Conservation (phyloP, 2,329 filamentous ascomycete genomes). For the Tothia fuscella region DNA sequence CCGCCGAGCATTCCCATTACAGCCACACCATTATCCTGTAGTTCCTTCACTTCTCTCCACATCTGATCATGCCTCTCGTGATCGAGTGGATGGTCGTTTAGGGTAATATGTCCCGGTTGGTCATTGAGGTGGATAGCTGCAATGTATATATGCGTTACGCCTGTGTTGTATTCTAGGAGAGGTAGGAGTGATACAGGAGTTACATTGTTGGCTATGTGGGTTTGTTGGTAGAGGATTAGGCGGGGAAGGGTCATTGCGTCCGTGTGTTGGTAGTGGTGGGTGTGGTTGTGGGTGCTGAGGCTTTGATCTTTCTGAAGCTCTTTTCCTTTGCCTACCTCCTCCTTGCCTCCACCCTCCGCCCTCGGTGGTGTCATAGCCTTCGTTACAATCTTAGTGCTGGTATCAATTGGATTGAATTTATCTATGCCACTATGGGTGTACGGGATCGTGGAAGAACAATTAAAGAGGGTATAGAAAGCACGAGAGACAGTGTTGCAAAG, state of each 20-base stretch:
- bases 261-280: no score
- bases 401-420: no score
- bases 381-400: no score
- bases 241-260: constrained; percentile 24
- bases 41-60: constrained; percentile 63
- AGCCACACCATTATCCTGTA: constrained; percentile 64
- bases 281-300: no score
- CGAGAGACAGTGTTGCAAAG: no score
- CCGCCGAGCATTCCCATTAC: constrained; percentile 82
- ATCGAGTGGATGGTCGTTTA: constrained; percentile 70
- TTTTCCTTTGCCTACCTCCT: no score
- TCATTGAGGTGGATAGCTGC: constrained; percentile 76
- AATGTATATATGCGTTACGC: constrained; percentile 71
- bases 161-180: constrained; percentile 45
- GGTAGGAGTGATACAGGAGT: constrained; percentile 51
- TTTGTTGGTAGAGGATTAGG: constrained; percentile 52
- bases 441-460: no score
- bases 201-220: constrained; percentile 43
- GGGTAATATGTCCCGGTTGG: constrained; percentile 52
- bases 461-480: no score
- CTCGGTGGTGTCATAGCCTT: no score
- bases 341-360: no score
- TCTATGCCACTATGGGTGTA: no score
- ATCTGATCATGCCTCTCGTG: constrained; percentile 56
- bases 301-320: no score